Base-by-base conservation (phyloP, 139 green algal genomes). In the Coelastrella sp. region DNA sequence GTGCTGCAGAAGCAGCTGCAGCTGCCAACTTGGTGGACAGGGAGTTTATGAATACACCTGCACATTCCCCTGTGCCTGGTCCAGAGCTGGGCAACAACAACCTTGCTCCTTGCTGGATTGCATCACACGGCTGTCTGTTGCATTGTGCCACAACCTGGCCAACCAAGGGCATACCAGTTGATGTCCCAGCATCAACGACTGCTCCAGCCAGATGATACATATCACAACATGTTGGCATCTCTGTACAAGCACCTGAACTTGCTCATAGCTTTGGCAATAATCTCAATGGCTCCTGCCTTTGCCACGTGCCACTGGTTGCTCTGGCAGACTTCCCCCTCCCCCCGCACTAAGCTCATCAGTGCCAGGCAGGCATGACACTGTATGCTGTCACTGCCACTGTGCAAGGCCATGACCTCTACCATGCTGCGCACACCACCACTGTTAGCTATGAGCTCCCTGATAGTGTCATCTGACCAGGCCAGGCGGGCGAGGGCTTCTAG, bases 401-500 rank as follows among this genome's bases (percentile, higher is more conserved):
- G 85, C n/a, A 85, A 8, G 11, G 80, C n/a, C 85, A 96, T 93
- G 11, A 79, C 74, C 16, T 90, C 59, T 22, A 93, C 80, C 3
- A 90, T 14, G 59, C 73, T 75, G 58, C 23, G 57, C 7, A 91
- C 71, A 56, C 88, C 88, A 8, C 88, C 80, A n/a, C 65, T 86
- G 64, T 78, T 65, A 3, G 87, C 87, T 7, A 91, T 76, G n/a
- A 91, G 75, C 82, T n/a, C 73, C 7, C 93, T 60, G 22, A 94
- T 91, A 5, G 84, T 92, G 75, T 97, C 95, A 80, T 97, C 95
- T 73, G 83, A 95, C 95, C 95, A 97, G 11, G 89, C 88, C 23
- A 97, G 92, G 3, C 93, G 87, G 0, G 94, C 94, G 19, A 97
- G 71, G n/a, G n/a, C n/a, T n/a, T 97, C 95, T 56, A 97, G 87